Evolutionary conservation across 495 filamentous ascomycete species (phyloP), one percentile per base, ranked within the genome.

Genomic region (Podospora sp.): DNA sequence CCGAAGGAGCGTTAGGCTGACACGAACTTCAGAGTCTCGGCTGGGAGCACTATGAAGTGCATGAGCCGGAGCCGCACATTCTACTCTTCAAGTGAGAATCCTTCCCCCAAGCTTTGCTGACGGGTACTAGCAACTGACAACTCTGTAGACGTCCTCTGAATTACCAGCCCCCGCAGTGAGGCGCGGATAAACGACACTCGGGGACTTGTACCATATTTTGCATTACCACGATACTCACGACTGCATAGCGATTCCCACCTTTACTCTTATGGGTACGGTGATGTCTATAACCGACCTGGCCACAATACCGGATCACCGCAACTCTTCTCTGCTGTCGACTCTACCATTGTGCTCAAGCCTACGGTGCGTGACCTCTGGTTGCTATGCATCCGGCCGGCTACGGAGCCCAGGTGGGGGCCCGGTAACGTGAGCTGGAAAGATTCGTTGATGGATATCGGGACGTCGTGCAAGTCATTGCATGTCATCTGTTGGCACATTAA

Each of bases 21-120:
- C 50, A 8, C 20, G 2, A 22, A 22, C 2, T 64, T 4, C 61
- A 98, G 93, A 98, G 96, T 78, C 82, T 98, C 69, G 95, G 95
- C 26, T 99, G 95, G 95, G 94, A 97, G 75, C 95, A 99, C 79
- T 99, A 99, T 71, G 95, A 99, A 79, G 95, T 98, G 62, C 95
- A 99, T 76, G 96, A 97, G 78, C 95, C 95, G 40, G 95, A 99
- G 81, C 95, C 95, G 59, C 95, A 99, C 71, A 98, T 99, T 67
- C 86, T 99, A 33, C 86, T 99, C 16, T 99, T 99, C 86, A 99
- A 99, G 95, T 98, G 79, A 79, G 91, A 79, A 9, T 22, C 16
- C 18, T 50, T 18, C 26, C 56, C 25, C n/a, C n/a, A 46, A 50
- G 9, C 21, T 58, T 55, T 22, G 49, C 6, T 12, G 26, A 36